Conservation (phyloP, 2,329 filamentous ascomycete genomes). For the Trichoderma sp. region DNA sequence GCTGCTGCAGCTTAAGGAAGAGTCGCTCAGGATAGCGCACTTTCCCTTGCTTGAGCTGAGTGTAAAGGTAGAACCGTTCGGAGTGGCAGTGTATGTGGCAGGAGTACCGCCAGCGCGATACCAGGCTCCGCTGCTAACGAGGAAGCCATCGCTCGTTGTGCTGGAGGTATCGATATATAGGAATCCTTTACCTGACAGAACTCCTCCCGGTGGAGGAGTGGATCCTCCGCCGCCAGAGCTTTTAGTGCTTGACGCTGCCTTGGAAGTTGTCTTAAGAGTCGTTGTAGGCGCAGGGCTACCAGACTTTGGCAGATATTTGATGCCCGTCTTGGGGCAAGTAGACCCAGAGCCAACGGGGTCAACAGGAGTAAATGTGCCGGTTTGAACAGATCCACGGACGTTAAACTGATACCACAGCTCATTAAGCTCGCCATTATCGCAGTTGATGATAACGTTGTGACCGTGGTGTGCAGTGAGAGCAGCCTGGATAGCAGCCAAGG, state of each 20-base stretch:
- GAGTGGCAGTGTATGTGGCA: not conserved
- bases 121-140: slow-evolving; percentile 2
- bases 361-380: slow-evolving; percentile 59
- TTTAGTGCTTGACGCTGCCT: not conserved
- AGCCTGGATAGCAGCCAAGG: slow-evolving; percentile 56
- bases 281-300: not conserved
- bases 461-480: slow-evolving; percentile 56
- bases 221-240: not conserved
- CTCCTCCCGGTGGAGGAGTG: not conserved
- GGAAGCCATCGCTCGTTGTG: not conserved
- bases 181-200: not conserved
- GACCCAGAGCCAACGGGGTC: slow-evolving; percentile 58
- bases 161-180: not conserved
- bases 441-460: slow-evolving; percentile 61
- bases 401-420: slow-evolving; percentile 67
- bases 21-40: slow-evolving; percentile 9
- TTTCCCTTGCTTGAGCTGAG: slow-evolving; percentile 11
- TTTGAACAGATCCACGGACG: slow-evolving; percentile 56
- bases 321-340: slow-evolving; percentile 61
- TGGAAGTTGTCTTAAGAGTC: not conserved
- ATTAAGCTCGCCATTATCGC: slow-evolving; percentile 48
- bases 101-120: slow-evolving; percentile 9
- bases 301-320: slow-evolving; percentile 56
- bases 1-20: not conserved
- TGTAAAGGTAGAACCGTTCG: not conserved